Evolutionary conservation across 2,329 filamentous ascomycete genomes (phyloP), one percentile per base, ranked within the genome.

Genomic region (Neophaeococcomyces mojaviensis): DNA sequence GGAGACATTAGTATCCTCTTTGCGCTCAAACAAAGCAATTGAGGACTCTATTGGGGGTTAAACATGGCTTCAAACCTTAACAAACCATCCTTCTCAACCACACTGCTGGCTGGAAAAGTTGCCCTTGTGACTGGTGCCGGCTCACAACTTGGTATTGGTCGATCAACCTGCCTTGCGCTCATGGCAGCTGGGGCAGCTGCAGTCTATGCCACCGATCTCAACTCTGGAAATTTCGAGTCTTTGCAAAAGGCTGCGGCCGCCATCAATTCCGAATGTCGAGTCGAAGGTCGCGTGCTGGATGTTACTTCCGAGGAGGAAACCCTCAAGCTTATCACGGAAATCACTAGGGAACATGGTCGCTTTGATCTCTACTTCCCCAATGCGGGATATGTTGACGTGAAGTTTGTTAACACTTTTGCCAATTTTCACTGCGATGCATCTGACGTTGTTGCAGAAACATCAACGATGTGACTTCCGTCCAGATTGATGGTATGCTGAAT

Each of bases 41-140:
- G n/a, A n/a, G n/a, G n/a, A n/a, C n/a, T n/a, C n/a, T n/a, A n/a
- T n/a, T n/a, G n/a, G n/a, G n/a, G n/a, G n/a, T n/a, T n/a, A n/a
- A n/a, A n/a, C n/a, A n/a, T n/a, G n/a, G n/a, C n/a, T n/a, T n/a
- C n/a, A n/a, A n/a, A n/a, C n/a, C n/a, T n/a, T n/a, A n/a, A n/a
- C n/a, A n/a, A n/a, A n/a, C n/a, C n/a, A n/a, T n/a, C n/a, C n/a
- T n/a, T n/a, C n/a, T n/a, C n/a, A n/a, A n/a, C n/a, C n/a, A n/a
- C n/a, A n/a, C n/a, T 43, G 26, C 26, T 49, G 6, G 31, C 42
- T 28, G 39, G 44, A 4, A 19, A 58, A 32, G 58, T 61, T 16
- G 55, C 55, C 13, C 15, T 60, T 16, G 52, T 59, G 16, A 60
- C 59, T 0, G 59, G 59, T n/a, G 59, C 58, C 1, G 59, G 59